Conservation (phyloP, 2,329 filamentous ascomycete genomes). For the Cladophialophora yegresii region DNA sequence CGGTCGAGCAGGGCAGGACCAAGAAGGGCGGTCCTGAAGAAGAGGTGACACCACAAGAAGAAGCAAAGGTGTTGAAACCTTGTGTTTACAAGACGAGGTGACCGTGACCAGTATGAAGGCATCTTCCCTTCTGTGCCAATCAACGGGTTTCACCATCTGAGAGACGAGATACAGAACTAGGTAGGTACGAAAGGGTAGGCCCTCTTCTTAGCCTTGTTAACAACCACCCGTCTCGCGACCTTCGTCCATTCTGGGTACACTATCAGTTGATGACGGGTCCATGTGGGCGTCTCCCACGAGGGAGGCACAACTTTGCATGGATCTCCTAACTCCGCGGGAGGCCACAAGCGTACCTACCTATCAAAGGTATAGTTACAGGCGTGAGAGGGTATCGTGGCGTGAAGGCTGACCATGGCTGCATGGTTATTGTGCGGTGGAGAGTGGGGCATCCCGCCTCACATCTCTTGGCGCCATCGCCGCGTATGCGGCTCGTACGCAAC, state of each 20-base stretch:
- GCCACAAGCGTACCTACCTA: not conserved
- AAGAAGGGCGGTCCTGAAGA: slow-evolving; percentile 51
- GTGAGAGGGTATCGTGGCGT: not conserved
- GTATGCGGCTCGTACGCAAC: too few relatives aligned
- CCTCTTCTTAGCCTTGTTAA: not conserved
- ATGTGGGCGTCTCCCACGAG: not conserved
- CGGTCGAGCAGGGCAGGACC: slow-evolving; percentile 41
- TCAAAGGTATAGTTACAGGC: not conserved
- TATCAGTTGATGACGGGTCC: not conserved
- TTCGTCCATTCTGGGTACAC: not conserved
- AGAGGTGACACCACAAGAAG: slow-evolving; percentile 59
- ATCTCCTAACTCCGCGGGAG: not conserved
- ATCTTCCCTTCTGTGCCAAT: not conserved
- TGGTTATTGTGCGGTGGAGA: not conserved
- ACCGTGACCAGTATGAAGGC: slow-evolving; percentile 43
- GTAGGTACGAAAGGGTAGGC: not conserved
- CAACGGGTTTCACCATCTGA: not conserved
- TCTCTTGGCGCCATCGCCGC: not conserved
- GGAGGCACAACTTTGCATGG: not conserved
- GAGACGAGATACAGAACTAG: not conserved
- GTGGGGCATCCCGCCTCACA: not conserved
- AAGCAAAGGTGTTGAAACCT: slow-evolving; percentile 79
- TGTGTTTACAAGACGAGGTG: slow-evolving; percentile 92
- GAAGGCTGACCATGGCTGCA: not conserved
- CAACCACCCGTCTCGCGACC: not conserved